Percentiles rank a stretch among this genome's conserved stretches.
These are phyloP conservation scores for Penicillium egyptiacum DNA, from an alignment of 495 filamentous ascomycete species.

Conservation along the genomic window DNA sequence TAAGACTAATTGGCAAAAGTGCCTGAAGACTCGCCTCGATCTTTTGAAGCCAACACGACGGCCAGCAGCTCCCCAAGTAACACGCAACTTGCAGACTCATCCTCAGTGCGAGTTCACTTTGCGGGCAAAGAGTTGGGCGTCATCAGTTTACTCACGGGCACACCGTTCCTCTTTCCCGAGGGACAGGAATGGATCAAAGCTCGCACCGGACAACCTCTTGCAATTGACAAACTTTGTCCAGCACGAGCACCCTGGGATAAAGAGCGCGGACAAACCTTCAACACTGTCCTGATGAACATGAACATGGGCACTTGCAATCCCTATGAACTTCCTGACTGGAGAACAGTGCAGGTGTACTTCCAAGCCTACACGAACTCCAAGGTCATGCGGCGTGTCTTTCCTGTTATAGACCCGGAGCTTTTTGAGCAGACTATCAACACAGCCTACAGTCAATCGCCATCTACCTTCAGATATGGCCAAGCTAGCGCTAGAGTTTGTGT, in stretches of 20 bases:
- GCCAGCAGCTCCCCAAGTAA: conserved; percentile 24
- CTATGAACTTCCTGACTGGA: conserved; percentile 33
- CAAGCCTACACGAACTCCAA: conserved; percentile 25
- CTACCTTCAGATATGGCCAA: conserved; percentile 17
- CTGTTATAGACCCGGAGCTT: conserved; percentile 39
- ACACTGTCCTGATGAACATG: conserved; percentile 26
- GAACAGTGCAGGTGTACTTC: conserved; percentile 23
- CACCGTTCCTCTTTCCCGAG: conserved; percentile 47
- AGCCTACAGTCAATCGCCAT: conserved; percentile 36
- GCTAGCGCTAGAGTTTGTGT: conserved; percentile 42
- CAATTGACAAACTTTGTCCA: conserved; percentile 38
- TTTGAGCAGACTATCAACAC: conserved; percentile 42
- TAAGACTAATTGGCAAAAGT: conserved; percentile 10
- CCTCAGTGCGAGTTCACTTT: conserved; percentile 47
- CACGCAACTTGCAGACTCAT: conserved; percentile 24
- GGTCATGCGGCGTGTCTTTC: conserved; percentile 46
- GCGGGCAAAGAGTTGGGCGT: conserved; percentile 49
- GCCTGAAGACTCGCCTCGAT: conserved; percentile 12
- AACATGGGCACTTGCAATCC: conserved; percentile 21
- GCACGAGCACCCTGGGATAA: conserved; percentile 37
- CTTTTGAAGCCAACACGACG: conserved; percentile 11
- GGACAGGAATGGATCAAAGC: conserved; percentile 49
- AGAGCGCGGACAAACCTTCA: conserved; percentile 29
- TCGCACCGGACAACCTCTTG: conserved; percentile 44
- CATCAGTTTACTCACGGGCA: conserved; percentile 47